Evolutionary conservation across 306 rosid genomes (phyloP), one percentile per base, ranked within the genome.

Genomic region (Vicia faba): DNA sequence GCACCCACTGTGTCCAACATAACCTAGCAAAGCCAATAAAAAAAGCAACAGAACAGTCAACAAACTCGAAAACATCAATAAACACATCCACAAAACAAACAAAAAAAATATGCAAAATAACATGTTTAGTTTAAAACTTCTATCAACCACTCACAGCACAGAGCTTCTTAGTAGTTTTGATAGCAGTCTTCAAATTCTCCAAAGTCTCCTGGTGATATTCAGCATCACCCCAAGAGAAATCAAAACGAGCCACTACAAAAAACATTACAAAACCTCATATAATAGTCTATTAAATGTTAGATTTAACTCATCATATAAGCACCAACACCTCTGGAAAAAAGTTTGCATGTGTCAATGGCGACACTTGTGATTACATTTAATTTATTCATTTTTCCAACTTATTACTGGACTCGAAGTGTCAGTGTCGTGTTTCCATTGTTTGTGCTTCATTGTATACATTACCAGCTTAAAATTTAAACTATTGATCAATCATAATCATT

Each of bases 1-100:
- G 96, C 81, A 15, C 96, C 96, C 41, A 83, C 96, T 0, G 96
- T 89, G 79, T 89, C 96, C 80, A 89, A 64, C 96, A 89, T 89
- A 56, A 87, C 96, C 93, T 89, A 82, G 40, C 59, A 68, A 43
- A 44, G 23, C 11, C 69, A 45, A 63, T 8, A 57, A 9, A 46
- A 60, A 25, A 73, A 46, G 36, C 67, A 43, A 60, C 16, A 48
- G 12, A 41, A 60, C 11, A 43, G n/a, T 55, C 69, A 71, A 19
- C 64, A 57, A 29, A 53, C 23, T 12, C 11, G 14, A 33, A 38
- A 14, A 20, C 57, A 69, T 8, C 54, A 66, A 60, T 1, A 36
- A 18, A 18, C 12, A 19, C 70, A 45, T 18, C 48, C 12, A 43
- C 49, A 40, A 55, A 64, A 13, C 3, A 8, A 4, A 65, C 64